These are phyloP conservation scores for Phylloporus arenicola DNA, from an alignment of 768 basidiomycete genomes.

Conservation along the genomic window DNA sequence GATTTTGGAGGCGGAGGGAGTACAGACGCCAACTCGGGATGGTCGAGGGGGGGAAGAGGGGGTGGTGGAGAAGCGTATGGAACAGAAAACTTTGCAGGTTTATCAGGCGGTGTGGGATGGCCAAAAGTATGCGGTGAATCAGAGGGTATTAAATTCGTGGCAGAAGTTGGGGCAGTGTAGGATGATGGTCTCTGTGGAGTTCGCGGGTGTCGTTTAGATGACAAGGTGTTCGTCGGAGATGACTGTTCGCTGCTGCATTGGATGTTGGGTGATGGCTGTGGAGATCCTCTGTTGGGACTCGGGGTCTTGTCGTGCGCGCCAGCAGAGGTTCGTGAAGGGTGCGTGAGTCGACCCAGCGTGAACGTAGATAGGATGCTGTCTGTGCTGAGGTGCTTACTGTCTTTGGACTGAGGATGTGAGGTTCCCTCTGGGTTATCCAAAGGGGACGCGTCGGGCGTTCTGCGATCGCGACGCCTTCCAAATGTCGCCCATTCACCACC, in stretches of 20 bases:
- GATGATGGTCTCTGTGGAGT: conserved; percentile 24
- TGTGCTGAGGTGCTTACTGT: conserved; percentile 8
- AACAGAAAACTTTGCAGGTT: conserved; percentile 16
- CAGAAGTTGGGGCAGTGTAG: conserved; percentile 15
- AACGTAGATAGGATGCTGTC: conserved; percentile 17
- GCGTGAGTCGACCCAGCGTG: conserved; percentile 17
- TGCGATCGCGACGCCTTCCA: conserved; percentile 24
- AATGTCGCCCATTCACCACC: conserved; percentile 34
- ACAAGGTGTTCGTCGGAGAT: conserved; percentile 27
- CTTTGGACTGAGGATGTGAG: conserved; percentile 19
- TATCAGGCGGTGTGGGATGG: conserved; percentile 30
- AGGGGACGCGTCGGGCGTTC: conserved; percentile 10
- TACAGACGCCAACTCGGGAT: conserved; percentile 27
- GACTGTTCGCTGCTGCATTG: conserved; percentile 23
- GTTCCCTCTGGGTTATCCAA: conserved; percentile 7
- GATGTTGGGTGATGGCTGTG: conserved; percentile 16
- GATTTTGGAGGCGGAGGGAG: conserved; percentile 19
- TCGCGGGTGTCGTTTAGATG: conserved; percentile 23
- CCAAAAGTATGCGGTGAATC: conserved; percentile 43
- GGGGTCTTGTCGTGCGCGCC: conserved; percentile 5
- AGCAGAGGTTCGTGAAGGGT: conserved; percentile 13
- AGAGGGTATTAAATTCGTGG: conserved; percentile 15
- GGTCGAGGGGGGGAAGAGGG: conserved; percentile 52
- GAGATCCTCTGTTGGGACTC: conserved; percentile 12
- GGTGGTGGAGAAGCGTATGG: conserved; percentile 38